These are phyloP conservation scores for Aegilops speltoides DNA, from an alignment of 176 grass and related monocot genomes.

Conservation along the genomic window DNA sequence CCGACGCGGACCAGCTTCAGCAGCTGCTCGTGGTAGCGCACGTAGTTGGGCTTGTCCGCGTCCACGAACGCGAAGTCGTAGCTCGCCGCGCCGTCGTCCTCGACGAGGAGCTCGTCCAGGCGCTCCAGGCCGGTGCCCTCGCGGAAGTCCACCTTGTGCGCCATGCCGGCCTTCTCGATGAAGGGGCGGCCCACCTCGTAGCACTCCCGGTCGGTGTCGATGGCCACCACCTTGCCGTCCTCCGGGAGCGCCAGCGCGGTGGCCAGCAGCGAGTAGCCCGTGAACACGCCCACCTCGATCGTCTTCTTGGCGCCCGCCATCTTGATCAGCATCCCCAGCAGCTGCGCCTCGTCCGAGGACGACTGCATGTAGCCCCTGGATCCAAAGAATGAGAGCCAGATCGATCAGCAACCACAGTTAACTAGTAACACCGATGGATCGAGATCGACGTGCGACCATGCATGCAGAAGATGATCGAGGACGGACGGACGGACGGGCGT, in stretches of 20 bases:
- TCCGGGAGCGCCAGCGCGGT: not conserved
- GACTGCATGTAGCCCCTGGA: slow-evolving; percentile 45
- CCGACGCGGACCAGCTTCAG: not conserved
- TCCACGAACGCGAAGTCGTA: slow-evolving; percentile 25
- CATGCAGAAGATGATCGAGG: not conserved
- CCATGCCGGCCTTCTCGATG: slow-evolving; percentile 14
- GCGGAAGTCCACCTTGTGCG: slow-evolving; percentile 24
- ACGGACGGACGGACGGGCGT: not conserved
- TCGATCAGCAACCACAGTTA: not conserved
- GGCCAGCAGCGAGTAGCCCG: slow-evolving; percentile 39
- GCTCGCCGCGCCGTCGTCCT: not conserved
- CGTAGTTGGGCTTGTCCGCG: slow-evolving; percentile 22
- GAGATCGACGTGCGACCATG: not conserved
- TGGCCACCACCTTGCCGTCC: slow-evolving; percentile 15
- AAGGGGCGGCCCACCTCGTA: slow-evolving; percentile 12
- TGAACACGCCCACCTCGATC: slow-evolving; percentile 77
- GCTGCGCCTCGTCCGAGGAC: slow-evolving; percentile 57
- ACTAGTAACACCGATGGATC: not conserved
- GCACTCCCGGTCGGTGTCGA: not conserved
- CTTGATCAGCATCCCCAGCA: slow-evolving; percentile 78
- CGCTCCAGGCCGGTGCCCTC: slow-evolving; percentile 1
- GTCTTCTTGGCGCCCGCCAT: slow-evolving; percentile 64
- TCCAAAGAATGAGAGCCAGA: not conserved
- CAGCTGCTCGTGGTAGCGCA: slow-evolving; percentile 16
- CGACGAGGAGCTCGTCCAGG: not conserved